Conservation (phyloP, 768 basidiomycete species). For the Trametes cubensis region DNA sequence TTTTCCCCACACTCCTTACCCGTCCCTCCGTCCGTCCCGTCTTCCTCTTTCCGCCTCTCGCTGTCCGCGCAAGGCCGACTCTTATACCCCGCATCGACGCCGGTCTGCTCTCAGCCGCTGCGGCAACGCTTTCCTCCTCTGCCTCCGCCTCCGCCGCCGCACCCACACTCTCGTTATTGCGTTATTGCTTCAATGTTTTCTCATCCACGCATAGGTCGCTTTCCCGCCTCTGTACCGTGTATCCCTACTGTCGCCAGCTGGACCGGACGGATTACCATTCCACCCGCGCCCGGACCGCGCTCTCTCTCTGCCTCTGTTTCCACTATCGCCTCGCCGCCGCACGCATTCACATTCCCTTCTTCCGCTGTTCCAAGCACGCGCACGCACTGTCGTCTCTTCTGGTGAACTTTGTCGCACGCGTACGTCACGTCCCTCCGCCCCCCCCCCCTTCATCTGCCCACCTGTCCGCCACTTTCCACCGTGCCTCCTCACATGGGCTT, state of each 20-base stretch:
- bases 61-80: slow-evolving; percentile 17
- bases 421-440: slow-evolving; percentile 3
- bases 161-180: slow-evolving; percentile 1
- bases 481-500: neutral
- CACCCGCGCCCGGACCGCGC: slow-evolving; percentile 7
- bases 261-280: slow-evolving; percentile 15
- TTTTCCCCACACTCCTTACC: slow-evolving; percentile 11
- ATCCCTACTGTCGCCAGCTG: slow-evolving; percentile 22
- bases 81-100: slow-evolving; percentile 26
- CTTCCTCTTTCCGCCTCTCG: neutral
- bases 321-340: slow-evolving; percentile 1
- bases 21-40: neutral
- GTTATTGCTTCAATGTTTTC: neutral
- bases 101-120: slow-evolving; percentile 14
- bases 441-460: neutral
- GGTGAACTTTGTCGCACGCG: slow-evolving; percentile 20
- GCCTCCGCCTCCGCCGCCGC: neutral
- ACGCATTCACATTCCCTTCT: neutral
- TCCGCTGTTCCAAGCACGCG: slow-evolving; percentile 6
- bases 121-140: slow-evolving; percentile 8
- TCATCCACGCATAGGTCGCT: slow-evolving; percentile 11
- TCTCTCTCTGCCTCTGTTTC: slow-evolving; percentile 4
- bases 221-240: slow-evolving; percentile 21
- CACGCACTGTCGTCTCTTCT: neutral
- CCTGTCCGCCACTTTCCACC: too few species aligned